Base-by-base conservation (phyloP, 192 early-diverging fungal genomes). In the Phycomyces blakesleeanus region DNA sequence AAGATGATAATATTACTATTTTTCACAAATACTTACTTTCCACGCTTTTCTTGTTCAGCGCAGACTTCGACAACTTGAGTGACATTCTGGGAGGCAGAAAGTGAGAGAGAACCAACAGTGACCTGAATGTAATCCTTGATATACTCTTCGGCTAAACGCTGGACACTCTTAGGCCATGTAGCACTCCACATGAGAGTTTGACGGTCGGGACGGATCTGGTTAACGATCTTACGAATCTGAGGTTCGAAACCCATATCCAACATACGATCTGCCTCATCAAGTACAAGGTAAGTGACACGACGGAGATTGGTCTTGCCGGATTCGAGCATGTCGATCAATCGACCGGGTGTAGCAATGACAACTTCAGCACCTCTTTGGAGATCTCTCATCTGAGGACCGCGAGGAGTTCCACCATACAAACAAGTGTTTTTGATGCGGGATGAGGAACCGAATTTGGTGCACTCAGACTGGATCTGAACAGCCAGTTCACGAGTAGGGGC, bases 161-260 rank as follows among this genome's bases (percentile, higher is more conserved):
- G 91, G 9, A 99, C 95, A 52, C 93, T 89, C 78, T 95, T 96
- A 29, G 97, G 97, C 96, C 96, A 99, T 5, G 97, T 99, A 10
- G 97, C 97, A 73, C 91, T 94, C 93, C 95, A 99, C 93, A 99
- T 95, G 51, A 99, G 85, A 20, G 96, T 99, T 74, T 99, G 97
- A 62, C 97, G 83, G 65, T 99, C 96, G 37, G 95, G 96, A 4
- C 95, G 87, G 75, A 97, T 97, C 75, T 94, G 94, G 58, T 94
- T 93, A 11, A 99, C 93, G 66, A 98, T 97, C 73, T 94, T 93
- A 63, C 95, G 89, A 72, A 98, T 96, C 75, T 98, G 95, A 50
- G 93, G 93, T 79, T 98, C 97, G 69, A 97, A 97, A 66, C 97
- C 95, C 95, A 98, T 97, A 74, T 98, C 96, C 61, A 98, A 77